These are phyloP conservation scores for Ophiostoma tasmaniense DNA, from an alignment of 2,329 filamentous ascomycete genomes.

Conservation along the genomic window DNA sequence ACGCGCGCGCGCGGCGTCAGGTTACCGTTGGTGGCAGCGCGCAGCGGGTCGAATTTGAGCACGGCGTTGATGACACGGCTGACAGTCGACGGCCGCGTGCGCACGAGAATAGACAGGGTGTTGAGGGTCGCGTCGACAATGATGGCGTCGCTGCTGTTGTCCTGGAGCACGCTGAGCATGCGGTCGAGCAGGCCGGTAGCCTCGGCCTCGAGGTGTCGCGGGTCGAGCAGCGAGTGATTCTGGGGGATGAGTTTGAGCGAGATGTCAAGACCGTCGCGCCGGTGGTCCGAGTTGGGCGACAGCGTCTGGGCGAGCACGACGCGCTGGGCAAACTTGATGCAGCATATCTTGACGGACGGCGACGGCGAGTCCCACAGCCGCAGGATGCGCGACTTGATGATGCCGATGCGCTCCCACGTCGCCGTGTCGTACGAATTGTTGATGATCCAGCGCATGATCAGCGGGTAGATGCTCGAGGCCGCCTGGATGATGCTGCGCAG, in stretches of 20 bases:
- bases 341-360: slow-evolving; percentile 77
- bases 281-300: slow-evolving; percentile 70
- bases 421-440: slow-evolving; percentile 73
- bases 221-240: slow-evolving; percentile 71
- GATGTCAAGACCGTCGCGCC: slow-evolving; percentile 69
- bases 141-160: slow-evolving; percentile 63
- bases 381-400: slow-evolving; percentile 83
- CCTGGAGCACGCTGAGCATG: slow-evolving; percentile 75
- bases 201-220: slow-evolving; percentile 81
- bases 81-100: slow-evolving; percentile 69
- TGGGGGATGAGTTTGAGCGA: slow-evolving; percentile 78
- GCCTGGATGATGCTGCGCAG: slow-evolving; percentile 81
- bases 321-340: slow-evolving; percentile 93
- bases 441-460: slow-evolving; percentile 87
- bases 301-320: slow-evolving; percentile 87
- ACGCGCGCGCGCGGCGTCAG: slow-evolving; percentile 74
- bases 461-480: slow-evolving; percentile 83
- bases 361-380: slow-evolving; percentile 76
- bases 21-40: slow-evolving; percentile 57
- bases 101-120: slow-evolving; percentile 72
- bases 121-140: slow-evolving; percentile 39
- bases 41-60: slow-evolving; percentile 85
- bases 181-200: slow-evolving; percentile 84
- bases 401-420: slow-evolving; percentile 79
- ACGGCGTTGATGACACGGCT: slow-evolving; percentile 80